Evolutionary conservation across 345 rosid species (phyloP).

Genomic region (Citrus glauca): DNA sequence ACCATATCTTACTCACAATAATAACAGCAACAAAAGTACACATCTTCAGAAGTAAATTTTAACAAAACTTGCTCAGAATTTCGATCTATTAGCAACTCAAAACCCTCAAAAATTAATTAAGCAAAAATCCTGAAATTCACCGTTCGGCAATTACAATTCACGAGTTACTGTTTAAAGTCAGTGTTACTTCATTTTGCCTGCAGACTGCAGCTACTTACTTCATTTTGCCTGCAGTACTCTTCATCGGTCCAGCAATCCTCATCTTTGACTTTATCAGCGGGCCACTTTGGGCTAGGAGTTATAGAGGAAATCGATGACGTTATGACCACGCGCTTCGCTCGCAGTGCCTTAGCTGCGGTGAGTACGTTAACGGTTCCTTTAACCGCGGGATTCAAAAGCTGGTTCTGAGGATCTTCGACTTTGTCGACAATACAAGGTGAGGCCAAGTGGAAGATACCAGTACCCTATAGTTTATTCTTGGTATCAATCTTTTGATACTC

Average conservation of each 20-base stretch:
- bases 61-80: too few relatives aligned
- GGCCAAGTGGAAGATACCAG: slow-evolving; percentile 90
- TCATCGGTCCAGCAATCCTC: slow-evolving; percentile 88
- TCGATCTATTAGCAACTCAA: too few relatives aligned
- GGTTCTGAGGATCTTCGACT: slow-evolving; percentile 76
- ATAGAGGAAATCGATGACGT: slow-evolving; percentile 84
- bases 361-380: slow-evolving; percentile 79
- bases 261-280: slow-evolving; percentile 55
- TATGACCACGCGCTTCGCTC: slow-evolving; percentile 76
- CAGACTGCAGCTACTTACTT: slow-evolving; percentile 30
- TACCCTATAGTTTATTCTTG: too few relatives aligned
- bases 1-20: slow-evolving; percentile 57
- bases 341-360: slow-evolving; percentile 67
- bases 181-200: slow-evolving; percentile 52
- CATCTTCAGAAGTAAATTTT: not conserved
- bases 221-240: slow-evolving; percentile 67
- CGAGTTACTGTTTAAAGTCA: too few relatives aligned
- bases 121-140: too few relatives aligned
- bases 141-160: too few relatives aligned
- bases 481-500: too few relatives aligned
- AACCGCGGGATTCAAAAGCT: slow-evolving; percentile 82
- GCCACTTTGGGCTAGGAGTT: slow-evolving; percentile 87
- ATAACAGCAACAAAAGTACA: not conserved
- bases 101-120: too few relatives aligned
- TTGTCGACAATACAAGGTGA: slow-evolving; percentile 80